Evolutionary conservation across 495 filamentous ascomycete species (phyloP).

Genomic region (Penicillium riverlandense): DNA sequence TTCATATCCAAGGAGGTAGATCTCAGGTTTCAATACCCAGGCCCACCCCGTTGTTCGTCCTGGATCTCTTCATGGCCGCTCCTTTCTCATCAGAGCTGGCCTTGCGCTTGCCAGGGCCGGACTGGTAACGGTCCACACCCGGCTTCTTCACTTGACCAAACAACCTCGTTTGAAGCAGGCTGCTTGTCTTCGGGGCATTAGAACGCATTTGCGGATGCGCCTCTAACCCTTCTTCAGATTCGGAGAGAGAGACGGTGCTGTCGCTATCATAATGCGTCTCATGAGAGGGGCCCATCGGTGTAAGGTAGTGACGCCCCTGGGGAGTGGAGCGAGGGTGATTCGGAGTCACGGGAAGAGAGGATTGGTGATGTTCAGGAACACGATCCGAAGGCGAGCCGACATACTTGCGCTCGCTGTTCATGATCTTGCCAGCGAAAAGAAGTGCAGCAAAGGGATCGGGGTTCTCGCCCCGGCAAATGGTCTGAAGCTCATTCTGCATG

Average conservation of each 20-base stretch:
- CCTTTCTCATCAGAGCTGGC: conserved; percentile 37
- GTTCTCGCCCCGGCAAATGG: conserved; percentile 33
- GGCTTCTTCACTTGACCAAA: conserved; percentile 60
- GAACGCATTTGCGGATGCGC: conserved; percentile 10
- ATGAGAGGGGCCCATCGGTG: conserved; percentile 48
- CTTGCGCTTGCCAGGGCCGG: conserved; percentile 48
- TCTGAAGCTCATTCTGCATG: conserved; percentile 37
- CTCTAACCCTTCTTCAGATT: conserved; percentile 43
- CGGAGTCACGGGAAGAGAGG: conserved; percentile 76
- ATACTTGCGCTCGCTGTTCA: conserved; percentile 26
- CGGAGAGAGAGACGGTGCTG: conserved; percentile 72
- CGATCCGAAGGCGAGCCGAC: conserved; percentile 27
- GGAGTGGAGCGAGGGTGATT: conserved; percentile 33
- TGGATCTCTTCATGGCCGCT: conserved; percentile 52
- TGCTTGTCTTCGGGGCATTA: conserved; percentile 31
- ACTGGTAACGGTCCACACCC: conserved; percentile 26
- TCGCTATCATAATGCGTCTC: conserved; percentile 60
- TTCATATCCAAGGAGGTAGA: conserved; percentile 8
- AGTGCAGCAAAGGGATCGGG: conserved; percentile 66
- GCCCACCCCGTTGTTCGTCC: conserved; percentile 49
- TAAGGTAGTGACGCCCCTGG: conserved; percentile 45
- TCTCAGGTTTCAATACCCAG: conserved; percentile 53
- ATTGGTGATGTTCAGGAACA: conserved; percentile 36
- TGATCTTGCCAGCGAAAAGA: conserved; percentile 63
- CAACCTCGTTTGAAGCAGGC: conserved; percentile 56